Evolutionary conservation across 192 early-diverging fungal species (phyloP).

Genomic region (Obelidium mucronatum): DNA sequence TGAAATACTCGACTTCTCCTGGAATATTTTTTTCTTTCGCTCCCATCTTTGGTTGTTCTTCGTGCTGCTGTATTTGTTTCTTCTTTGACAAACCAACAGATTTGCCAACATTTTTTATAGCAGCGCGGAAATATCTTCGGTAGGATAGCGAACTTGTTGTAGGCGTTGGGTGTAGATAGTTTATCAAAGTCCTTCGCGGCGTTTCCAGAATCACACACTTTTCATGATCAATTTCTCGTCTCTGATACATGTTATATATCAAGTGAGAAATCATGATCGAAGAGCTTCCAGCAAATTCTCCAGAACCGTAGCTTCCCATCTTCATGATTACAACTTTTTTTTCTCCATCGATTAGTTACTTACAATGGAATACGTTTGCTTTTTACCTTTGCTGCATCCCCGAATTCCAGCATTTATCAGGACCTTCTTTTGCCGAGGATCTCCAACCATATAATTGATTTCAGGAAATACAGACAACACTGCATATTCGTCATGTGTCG

Average conservation of each 20-base stretch:
- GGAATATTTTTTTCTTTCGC: conserved; percentile 5
- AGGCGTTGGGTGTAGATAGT: conserved; percentile 58
- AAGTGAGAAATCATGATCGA: conserved; percentile 68
- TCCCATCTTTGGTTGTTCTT: background rate
- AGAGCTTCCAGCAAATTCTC: conserved; percentile 23
- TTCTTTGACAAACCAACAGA: conserved; percentile 20
- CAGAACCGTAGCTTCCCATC: conserved; percentile 3
- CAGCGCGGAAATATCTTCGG: background rate
- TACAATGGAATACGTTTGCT: background rate
- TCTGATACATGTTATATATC: conserved; percentile 57
- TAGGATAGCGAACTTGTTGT: conserved; percentile 3
- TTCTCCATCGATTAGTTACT: background rate
- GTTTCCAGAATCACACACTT: conserved; percentile 42
- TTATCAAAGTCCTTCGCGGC: conserved; percentile 61
- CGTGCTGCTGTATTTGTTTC: background rate
- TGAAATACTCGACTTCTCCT: conserved; percentile 39
- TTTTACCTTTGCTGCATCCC: conserved; percentile 34
- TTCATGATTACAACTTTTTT: conserved; percentile 24
- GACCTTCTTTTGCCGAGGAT: conserved; percentile 39
- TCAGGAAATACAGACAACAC: conserved; percentile 43
- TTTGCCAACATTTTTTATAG: conserved; percentile 6
- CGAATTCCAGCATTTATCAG: conserved; percentile 42
- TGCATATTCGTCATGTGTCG: conserved; percentile 44
- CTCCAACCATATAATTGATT: conserved; percentile 50
- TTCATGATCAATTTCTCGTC: conserved; percentile 22